These are phyloP conservation scores for Venturia aucupariae DNA, from an alignment of 2,329 filamentous ascomycete species.

Conservation along the genomic window DNA sequence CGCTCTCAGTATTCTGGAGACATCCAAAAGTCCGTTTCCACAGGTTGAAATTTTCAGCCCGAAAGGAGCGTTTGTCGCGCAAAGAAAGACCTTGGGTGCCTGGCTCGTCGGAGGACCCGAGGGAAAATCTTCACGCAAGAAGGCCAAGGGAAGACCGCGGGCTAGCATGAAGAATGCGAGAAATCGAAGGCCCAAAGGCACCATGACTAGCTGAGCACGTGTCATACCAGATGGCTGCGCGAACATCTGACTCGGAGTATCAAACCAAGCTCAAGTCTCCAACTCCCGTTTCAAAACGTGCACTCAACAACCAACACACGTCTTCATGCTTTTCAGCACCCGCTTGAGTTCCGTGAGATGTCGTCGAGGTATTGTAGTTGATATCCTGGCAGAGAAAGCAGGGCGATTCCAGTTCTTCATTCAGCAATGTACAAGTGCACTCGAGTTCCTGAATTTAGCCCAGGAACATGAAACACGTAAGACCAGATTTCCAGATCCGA, in stretches of 20 bases:
- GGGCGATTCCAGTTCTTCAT: background rate
- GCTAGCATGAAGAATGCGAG: slow-evolving; percentile 60
- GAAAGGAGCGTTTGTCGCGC: slow-evolving; percentile 67
- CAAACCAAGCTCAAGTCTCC: background rate
- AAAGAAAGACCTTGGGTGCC: slow-evolving; percentile 59
- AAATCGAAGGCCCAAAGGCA: slow-evolving; percentile 14
- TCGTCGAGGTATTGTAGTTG: background rate
- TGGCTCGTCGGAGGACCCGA: slow-evolving; percentile 53
- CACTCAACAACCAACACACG: background rate
- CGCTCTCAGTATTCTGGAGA: background rate
- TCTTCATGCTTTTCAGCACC: background rate
- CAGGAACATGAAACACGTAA: background rate
- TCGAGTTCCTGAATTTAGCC: background rate
- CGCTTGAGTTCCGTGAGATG: background rate
- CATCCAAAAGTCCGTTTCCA: slow-evolving; percentile 43
- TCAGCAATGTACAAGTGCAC: background rate
- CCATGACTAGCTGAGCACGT: background rate
- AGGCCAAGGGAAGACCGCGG: slow-evolving; percentile 49
- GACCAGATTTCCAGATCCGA: background rate
- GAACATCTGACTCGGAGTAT: background rate
- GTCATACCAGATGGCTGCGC: background rate
- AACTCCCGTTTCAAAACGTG: background rate
- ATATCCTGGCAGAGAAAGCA: background rate
- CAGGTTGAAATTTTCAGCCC: slow-evolving; percentile 79
- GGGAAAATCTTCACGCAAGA: slow-evolving; percentile 24